These are phyloP conservation scores for Sphagnum magellanicum DNA, from an alignment of 228 moss, liverwort and hornwort species.

Conservation along the genomic window DNA sequence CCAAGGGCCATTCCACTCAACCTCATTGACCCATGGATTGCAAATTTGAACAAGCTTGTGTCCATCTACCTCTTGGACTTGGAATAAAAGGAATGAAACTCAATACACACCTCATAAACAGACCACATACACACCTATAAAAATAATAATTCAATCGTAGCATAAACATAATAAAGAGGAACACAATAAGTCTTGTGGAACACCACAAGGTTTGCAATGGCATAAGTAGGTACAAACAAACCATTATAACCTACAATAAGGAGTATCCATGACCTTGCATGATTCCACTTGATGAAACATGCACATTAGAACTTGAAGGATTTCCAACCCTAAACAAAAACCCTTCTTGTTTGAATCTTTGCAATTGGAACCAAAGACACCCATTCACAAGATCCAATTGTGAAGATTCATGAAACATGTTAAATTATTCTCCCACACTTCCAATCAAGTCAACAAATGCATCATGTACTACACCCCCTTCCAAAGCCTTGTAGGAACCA, in stretches of 20 bases:
- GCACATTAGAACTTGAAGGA: slow-evolving; percentile 95
- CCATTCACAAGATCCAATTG: slow-evolving; percentile 97
- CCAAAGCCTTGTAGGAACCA: slow-evolving; percentile 94
- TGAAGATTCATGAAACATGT: slow-evolving; percentile 71
- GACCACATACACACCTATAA: background rate
- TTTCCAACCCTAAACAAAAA: slow-evolving; percentile 94
- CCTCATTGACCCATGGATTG: slow-evolving; percentile 99
- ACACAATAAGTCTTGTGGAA: background rate
- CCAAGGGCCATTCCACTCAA: slow-evolving; percentile 99
- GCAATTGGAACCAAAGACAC: slow-evolving; percentile 87
- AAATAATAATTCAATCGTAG: background rate
- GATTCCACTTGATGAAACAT: slow-evolving; percentile 96
- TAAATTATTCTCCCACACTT: slow-evolving; percentile 97
- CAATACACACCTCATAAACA: background rate
- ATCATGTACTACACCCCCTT: slow-evolving; percentile 98
- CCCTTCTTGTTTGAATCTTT: slow-evolving; percentile 96
- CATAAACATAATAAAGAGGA: background rate
- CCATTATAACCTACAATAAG: slow-evolving; percentile 56
- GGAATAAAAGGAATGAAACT: slow-evolving; percentile 8
- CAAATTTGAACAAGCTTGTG: slow-evolving; percentile 94
- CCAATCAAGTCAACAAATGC: slow-evolving; percentile 95
- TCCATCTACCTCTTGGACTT: slow-evolving; percentile 97
- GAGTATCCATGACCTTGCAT: slow-evolving; percentile 97
- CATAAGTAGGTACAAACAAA: background rate
- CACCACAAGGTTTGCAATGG: background rate